These are phyloP conservation scores for Naumovozyma baii DNA, from an alignment of 805 yeast species.

Conservation along the genomic window DNA sequence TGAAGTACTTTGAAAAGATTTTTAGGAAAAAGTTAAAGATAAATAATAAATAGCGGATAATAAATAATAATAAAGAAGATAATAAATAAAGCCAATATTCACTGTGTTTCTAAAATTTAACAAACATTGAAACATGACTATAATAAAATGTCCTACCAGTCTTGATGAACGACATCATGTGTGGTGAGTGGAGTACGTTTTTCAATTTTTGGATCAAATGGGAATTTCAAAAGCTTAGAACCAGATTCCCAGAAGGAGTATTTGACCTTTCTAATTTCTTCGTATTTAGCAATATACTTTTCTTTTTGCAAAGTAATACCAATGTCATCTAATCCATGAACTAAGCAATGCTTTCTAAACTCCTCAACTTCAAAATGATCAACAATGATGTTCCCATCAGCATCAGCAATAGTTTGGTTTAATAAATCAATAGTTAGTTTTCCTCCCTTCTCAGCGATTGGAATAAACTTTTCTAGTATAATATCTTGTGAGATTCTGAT, in stretches of 20 bases:
- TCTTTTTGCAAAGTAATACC: slow-evolving; percentile 91
- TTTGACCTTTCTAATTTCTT: slow-evolving; percentile 61
- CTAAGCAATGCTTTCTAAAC: slow-evolving; percentile 89
- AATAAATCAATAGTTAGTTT: slow-evolving; percentile 75
- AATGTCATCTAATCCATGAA: slow-evolving; percentile 94
- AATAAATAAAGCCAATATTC: no score
- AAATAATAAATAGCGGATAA: no score
- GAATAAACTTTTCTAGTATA: slow-evolving; percentile 62
- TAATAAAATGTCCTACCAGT: no score
- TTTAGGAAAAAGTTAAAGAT: background rate
- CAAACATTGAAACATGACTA: no score
- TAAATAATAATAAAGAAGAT: no score
- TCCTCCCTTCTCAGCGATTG: slow-evolving; percentile 65
- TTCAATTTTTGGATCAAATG: slow-evolving; percentile 2
- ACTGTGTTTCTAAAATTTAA: no score
- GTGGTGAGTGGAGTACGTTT: slow-evolving; percentile 4
- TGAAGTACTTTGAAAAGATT: background rate
- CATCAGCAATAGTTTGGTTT: slow-evolving; percentile 64
- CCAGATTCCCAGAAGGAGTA: slow-evolving; percentile 94
- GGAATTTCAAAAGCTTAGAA: slow-evolving; percentile 43
- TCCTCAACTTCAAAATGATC: slow-evolving; percentile 79
- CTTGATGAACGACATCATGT: slow-evolving; percentile 8
- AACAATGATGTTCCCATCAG: slow-evolving; percentile 63
- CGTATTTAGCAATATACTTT: slow-evolving; percentile 62
- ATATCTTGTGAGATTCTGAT: slow-evolving; percentile 78